Evolutionary conservation across 371 early-diverging fungal genomes (phyloP).

Genomic region (Rhizopus sp.): DNA sequence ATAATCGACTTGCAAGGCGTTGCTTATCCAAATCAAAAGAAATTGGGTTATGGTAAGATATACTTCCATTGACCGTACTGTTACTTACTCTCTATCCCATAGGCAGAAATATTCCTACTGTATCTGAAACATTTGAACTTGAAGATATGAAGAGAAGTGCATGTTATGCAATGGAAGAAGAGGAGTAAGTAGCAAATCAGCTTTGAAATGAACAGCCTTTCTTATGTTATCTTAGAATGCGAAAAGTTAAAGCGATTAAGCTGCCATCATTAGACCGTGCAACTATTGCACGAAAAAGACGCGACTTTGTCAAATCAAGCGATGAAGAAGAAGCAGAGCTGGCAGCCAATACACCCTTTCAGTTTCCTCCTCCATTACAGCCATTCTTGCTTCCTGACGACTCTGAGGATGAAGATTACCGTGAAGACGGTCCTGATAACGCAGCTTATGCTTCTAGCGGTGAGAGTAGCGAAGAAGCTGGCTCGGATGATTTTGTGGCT

Average conservation of each 20-base stretch:
- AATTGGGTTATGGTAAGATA: constrained; percentile 54
- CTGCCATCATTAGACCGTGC: constrained; percentile 51
- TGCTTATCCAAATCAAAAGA: constrained; percentile 66
- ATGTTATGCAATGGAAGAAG: constrained; percentile 52
- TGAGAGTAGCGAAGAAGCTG: constrained; percentile 24
- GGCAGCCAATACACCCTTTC: constrained; percentile 50
- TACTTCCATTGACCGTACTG: background rate
- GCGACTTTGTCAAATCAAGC: constrained; percentile 42
- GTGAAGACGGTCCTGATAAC: constrained; percentile 27
- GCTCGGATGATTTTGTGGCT: constrained; percentile 28
- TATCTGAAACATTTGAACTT: constrained; percentile 49
- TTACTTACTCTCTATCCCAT: background rate
- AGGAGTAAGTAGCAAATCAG: constrained; percentile 30
- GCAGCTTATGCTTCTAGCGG: constrained; percentile 14
- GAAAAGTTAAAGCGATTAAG: constrained; percentile 19
- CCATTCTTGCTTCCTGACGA: constrained; percentile 53
- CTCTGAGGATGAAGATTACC: constrained; percentile 65
- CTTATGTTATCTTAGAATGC: constrained; percentile 10
- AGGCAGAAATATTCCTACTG: constrained; percentile 53
- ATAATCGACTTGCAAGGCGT: constrained; percentile 73
- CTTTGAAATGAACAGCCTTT: background rate
- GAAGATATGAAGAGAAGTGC: constrained; percentile 46
- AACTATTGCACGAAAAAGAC: constrained; percentile 40
- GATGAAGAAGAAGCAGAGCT: constrained; percentile 62
- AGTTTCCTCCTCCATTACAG: constrained; percentile 25